These are phyloP conservation scores for Penicillium antarcticum DNA, from an alignment of 495 filamentous ascomycete genomes.

Conservation along the genomic window DNA sequence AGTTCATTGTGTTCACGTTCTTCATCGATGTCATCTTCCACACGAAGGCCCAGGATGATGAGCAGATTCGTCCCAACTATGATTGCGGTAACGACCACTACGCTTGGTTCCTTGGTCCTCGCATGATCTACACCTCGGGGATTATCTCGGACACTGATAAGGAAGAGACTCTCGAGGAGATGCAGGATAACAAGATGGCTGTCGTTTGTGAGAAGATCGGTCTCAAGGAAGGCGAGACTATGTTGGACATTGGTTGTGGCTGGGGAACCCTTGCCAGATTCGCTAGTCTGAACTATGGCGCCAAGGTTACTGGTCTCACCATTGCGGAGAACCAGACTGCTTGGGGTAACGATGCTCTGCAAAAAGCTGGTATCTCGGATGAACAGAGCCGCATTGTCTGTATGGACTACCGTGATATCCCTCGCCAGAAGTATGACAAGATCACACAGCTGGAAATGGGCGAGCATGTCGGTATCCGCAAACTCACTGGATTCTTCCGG, in stretches of 20 bases:
- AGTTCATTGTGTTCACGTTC: conserved; percentile 68
- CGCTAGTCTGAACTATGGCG: conserved; percentile 75
- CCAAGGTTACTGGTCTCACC: conserved; percentile 73
- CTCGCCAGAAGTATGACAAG: conserved; percentile 69
- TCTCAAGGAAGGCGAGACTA: conserved; percentile 63
- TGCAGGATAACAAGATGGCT: conserved; percentile 87
- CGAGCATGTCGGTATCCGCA: conserved; percentile 81
- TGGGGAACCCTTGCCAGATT: conserved; percentile 84
- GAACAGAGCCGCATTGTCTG: conserved; percentile 59
- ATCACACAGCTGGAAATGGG: conserved; percentile 90
- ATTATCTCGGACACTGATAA: conserved; percentile 71
- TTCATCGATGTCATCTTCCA: conserved; percentile 77
- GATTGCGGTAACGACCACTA: conserved; percentile 89
- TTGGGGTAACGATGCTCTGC: conserved; percentile 61
- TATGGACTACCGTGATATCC: conserved; percentile 75
- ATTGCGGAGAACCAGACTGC: conserved; percentile 80
- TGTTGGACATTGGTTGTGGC: conserved; percentile 84
- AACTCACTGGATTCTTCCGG: conserved; percentile 63
- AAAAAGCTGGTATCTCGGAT: conserved; percentile 52
- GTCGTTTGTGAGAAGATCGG: conserved; percentile 83
- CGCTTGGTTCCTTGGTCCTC: conserved; percentile 83
- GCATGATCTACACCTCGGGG: conserved; percentile 88
- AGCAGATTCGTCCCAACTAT: conserved; percentile 85
- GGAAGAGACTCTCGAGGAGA: conserved; percentile 77
- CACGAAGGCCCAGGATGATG: conserved; percentile 76